Base-by-base conservation (phyloP, 2,329 filamentous ascomycete species). In the Corynespora cassiicola region DNA sequence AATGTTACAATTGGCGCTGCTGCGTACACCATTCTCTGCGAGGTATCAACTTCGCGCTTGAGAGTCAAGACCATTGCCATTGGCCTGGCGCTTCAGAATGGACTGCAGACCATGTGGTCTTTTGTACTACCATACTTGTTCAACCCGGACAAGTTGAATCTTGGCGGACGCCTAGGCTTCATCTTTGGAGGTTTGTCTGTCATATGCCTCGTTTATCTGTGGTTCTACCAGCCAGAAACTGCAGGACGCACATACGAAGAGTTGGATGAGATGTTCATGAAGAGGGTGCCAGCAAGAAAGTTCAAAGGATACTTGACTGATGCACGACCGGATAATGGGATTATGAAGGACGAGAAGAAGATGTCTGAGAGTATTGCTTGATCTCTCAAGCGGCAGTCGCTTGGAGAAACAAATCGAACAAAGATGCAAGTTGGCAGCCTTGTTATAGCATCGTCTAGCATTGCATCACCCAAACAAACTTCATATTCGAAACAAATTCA, bases 1-100 rank as follows among this genome's bases (percentile, higher is more conserved):
- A 88, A 95, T 63, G 75, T 90, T 25, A 87, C 87, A 0, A 88
- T 95, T 28, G 90, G 90, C 19, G 91, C 90, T 0, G 88, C 95
- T 5, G 89, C 86, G 64, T 95, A 92, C 71, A 91, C 88, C 0
- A 79, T 95, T 7, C 88, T 95, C 3, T 81, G 86, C 3, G 90
- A 95, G 65, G 69, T 95, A 20, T 88, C 88, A 0, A 89, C 88
- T 1, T 82, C 87, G 10, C 80, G 90, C 3, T 77, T 95, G 19
- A 87, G 90, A 61, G 88, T 91, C 71, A 95, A 95, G 75, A 75
- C 72, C 11, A 60, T 71, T 18, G 63, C 66, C 5, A 66, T 71
- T 29, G 68, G 68, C n/a, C 42, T 68, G 14, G 63, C 64, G 1
- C 32, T 63, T 9, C 63, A 68, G 40, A 65, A 66, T 42, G 52